Base-by-base conservation (phyloP, 2,329 filamentous ascomycete species). In the Cladobotryum mycophilum region DNA sequence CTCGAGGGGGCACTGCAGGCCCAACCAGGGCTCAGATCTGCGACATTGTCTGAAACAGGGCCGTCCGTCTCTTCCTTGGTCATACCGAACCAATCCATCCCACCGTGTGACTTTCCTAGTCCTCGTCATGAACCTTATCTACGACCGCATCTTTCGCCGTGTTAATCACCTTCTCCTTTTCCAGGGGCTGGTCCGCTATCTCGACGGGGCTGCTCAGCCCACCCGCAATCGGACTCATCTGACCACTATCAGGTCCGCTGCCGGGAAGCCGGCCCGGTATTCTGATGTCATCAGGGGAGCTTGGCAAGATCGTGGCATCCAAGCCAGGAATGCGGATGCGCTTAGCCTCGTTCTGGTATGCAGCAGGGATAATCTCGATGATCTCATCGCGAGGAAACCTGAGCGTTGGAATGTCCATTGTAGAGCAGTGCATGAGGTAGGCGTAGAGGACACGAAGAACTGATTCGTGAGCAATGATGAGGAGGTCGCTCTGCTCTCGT, bases 391-490 rank as follows among this genome's bases (percentile, higher is more conserved):
- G 87, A 4, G 93, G 93, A 63, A 99, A 99, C 58, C 89, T 88
- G 55, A 99, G 81, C 59, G 85, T 86, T 4, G 93, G 93, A 55
- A 99, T 99, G 63, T 95, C 90, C 68, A 86, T 87, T 8, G 95
- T 91, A 65, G 92, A 93, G 71, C 93, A 97, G 60, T 95, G 93
- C 93, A 99, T 99, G 37, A 99, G 77, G 69, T 99, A 99, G 20
- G 91, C 91, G 65, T 99, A 99, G 3, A 99, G 79, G 20, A 99
- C 93, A 41, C 93, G 88, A 43, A 99, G 79, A n/a, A 99, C 93
- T 47, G 89, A 95, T 68, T 99, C 93, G 67, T 99, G 93, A 1
- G 93, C 93, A 59, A 99, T 96, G 64, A 99, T 96, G 48, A 99
- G 80, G n/a, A 99, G 79, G 65, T 99, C 93, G 58, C 95, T 95